These are phyloP conservation scores for Cordyceps javanica DNA, from an alignment of 2,329 filamentous ascomycete genomes.

Conservation along the genomic window DNA sequence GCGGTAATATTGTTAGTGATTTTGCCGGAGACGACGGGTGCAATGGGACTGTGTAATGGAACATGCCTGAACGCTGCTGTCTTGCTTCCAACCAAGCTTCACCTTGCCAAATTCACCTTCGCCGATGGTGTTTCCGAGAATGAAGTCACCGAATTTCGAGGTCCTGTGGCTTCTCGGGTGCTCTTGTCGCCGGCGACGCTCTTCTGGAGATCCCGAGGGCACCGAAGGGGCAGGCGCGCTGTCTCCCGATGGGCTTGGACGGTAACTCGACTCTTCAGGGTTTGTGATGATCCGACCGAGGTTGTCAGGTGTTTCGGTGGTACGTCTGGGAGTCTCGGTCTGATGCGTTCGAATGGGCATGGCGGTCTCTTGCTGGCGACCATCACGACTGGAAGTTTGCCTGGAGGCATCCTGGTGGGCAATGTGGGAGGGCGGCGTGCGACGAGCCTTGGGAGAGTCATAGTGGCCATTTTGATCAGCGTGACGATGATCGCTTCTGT, in stretches of 20 bases:
- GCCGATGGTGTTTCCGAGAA: conserved; percentile 89
- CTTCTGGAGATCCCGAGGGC: conserved; percentile 38
- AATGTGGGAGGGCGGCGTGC: conserved; percentile 23
- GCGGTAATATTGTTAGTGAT: conserved; percentile 17
- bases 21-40: background rate
- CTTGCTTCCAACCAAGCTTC: conserved; percentile 96
- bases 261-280: conserved; percentile 26
- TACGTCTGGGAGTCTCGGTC: conserved; percentile 44
- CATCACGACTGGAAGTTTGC: conserved; percentile 34
- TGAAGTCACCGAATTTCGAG: conserved; percentile 91
- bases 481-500: conserved; percentile 28
- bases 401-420: conserved; percentile 33
- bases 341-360: conserved; percentile 41
- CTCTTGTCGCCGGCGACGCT: conserved; percentile 54
- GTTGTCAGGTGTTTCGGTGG: conserved; percentile 72
- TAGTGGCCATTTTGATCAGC: conserved; percentile 23
- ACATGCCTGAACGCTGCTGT: conserved; percentile 74
- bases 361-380: conserved; percentile 29
- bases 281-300: conserved; percentile 62
- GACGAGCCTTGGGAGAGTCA: conserved; percentile 24
- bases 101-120: conserved; percentile 99
- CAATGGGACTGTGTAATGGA: background rate
- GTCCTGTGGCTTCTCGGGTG: conserved; percentile 51
- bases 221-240: conserved; percentile 40
- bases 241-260: conserved; percentile 28